Base-by-base conservation (phyloP, 768 basidiomycete genomes). In the Tricholoma bakamatsutake region DNA sequence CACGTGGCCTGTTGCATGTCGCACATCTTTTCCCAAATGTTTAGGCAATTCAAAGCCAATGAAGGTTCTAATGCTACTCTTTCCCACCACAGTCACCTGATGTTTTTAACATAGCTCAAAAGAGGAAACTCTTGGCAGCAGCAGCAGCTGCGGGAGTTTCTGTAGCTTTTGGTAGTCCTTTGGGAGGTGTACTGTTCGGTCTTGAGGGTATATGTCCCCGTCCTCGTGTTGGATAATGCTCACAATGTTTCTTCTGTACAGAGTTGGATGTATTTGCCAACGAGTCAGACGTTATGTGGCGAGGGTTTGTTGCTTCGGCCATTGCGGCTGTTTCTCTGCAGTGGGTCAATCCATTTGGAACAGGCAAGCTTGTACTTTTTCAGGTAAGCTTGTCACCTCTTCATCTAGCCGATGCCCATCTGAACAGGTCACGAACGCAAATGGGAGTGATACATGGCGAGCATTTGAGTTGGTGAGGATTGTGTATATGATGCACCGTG, bases 221-320 rank as follows among this genome's bases (percentile, higher is more conserved):
- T 43, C 15, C 37, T 30, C 5, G 47, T 27, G 37, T 30, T 49
- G 15, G 24, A 17, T 10, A 35, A 18, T 51, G 31, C 33, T 43
- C 7, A 35, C 5, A 11, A 28, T 18, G 18, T 10, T 33, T 39
- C 24, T 34, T 12, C 5, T 24, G 27, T 46, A n/a, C 55, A 82
- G 85, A 88, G 64, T 70, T 88, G 15, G 85, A 86, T 60, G 80
- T 82, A 1, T 85, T 86, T 63, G 79, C 83, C 15, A 83, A 80
- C 61, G 85, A 86, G 57, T 83, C 84, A 2, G 88, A 91, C 60
- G 87, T 88, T 28, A 83, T 88, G 78, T 88, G 87, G 87, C 77
- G 83, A 54, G 90, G 86, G n/a, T 96, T 96, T 66, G 91, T 91
- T 53, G 91, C 90, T 13, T 92, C 90, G 6, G 89, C 87, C 50